A percentile compares a stretch with the other conserved stretches of the same genome.
phyloP scores from a whole-genome alignment of 805 yeast genomes.

The Lachancea quebecensis region DNA sequence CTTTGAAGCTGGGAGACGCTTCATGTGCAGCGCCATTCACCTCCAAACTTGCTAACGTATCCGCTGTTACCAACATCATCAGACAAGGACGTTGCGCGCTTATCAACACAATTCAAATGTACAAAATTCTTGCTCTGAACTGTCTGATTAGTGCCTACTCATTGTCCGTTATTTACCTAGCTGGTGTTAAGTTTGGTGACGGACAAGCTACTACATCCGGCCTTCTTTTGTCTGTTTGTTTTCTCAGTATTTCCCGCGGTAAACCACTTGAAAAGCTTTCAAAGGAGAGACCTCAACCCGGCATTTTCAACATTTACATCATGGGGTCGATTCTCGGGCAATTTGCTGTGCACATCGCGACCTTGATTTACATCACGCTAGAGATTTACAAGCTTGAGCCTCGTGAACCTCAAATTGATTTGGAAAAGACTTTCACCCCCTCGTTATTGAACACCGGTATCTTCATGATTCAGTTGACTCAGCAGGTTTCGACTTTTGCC shows the following conservation, averaged over 20 bases:
- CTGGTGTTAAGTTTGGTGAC: slow-evolving; percentile 97
- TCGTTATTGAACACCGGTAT: slow-evolving; percentile 93
- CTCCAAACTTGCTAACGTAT: slow-evolving; percentile 84
- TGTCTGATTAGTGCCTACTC: slow-evolving; percentile 97
- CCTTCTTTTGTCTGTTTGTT: slow-evolving; percentile 82
- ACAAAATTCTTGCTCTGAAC: slow-evolving; percentile 92
- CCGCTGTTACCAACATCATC: slow-evolving; percentile 85
- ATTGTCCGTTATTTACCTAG: slow-evolving; percentile 83
- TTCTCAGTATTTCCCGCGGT: slow-evolving; percentile 91
- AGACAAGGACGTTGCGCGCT: slow-evolving; percentile 98
- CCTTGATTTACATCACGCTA: slow-evolving; percentile 73
- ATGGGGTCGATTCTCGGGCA: slow-evolving; percentile 98
- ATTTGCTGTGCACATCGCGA: slow-evolving; percentile 82
- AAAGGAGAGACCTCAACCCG: slow-evolving; percentile 93
- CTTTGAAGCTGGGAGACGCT: slow-evolving; percentile 93
- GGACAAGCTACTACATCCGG: slow-evolving; percentile 98
- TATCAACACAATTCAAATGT: slow-evolving; percentile 97
- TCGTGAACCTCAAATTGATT: slow-evolving; percentile 80
- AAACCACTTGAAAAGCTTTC: slow-evolving; percentile 83
- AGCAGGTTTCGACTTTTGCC: slow-evolving; percentile 95
- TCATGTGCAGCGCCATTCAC: slow-evolving; percentile 99
- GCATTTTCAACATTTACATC: slow-evolving; percentile 88
- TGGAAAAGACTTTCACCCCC: slow-evolving; percentile 83
- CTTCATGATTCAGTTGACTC: slow-evolving; percentile 87
- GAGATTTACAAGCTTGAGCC: slow-evolving; percentile 89